Percentiles rank a stretch among this genome's conserved stretches.
Evolutionary conservation across 2,329 filamentous ascomycete genomes (phyloP).

Genomic region (Geosmithia putterillii): DNA sequence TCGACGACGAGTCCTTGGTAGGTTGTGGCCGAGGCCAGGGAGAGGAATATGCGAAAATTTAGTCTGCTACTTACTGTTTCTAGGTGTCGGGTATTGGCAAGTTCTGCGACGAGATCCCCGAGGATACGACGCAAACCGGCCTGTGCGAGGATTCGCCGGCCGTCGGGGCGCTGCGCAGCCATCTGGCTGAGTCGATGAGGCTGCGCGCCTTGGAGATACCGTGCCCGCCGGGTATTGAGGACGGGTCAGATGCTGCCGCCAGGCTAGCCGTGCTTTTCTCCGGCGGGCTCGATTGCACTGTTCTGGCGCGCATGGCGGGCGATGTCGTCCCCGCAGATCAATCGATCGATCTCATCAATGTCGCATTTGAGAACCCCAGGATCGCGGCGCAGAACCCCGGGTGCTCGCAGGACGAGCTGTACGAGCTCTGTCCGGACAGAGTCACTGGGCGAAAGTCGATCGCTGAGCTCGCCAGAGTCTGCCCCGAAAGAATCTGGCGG

Average conservation of each 20-base stretch:
- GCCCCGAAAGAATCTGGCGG: slow-evolving; percentile 63
- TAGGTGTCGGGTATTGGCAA: slow-evolving; percentile 41
- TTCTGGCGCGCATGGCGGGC: slow-evolving; percentile 70
- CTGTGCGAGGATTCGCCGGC: slow-evolving; percentile 26
- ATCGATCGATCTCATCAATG: slow-evolving; percentile 79
- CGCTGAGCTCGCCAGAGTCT: slow-evolving; percentile 58
- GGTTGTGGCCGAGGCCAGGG: slow-evolving; percentile 14
- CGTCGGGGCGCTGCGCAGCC: slow-evolving; percentile 38
- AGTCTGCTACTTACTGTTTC: slow-evolving; percentile 26
- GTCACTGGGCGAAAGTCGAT: slow-evolving; percentile 73
- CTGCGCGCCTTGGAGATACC: slow-evolving; percentile 57
- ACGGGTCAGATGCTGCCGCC: slow-evolving; percentile 19
- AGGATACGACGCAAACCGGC: slow-evolving; percentile 8
- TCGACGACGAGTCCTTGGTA: slow-evolving; percentile 27
- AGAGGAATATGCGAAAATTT: slow-evolving; percentile 1
- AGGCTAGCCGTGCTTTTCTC: slow-evolving; percentile 79
- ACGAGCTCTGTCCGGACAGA: slow-evolving; percentile 81
- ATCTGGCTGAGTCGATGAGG: slow-evolving; percentile 48
- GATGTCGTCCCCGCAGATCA: slow-evolving; percentile 59
- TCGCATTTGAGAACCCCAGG: slow-evolving; percentile 90
- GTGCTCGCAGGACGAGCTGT: slow-evolving; percentile 30
- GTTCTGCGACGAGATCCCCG: slow-evolving; percentile 36
- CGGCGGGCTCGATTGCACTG: slow-evolving; percentile 83
- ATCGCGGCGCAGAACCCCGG: slow-evolving; percentile 43
- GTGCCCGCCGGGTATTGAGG: slow-evolving; percentile 27